Base-by-base conservation (phyloP, 139 green algal genomes). In the Desmodesmus armatus region DNA sequence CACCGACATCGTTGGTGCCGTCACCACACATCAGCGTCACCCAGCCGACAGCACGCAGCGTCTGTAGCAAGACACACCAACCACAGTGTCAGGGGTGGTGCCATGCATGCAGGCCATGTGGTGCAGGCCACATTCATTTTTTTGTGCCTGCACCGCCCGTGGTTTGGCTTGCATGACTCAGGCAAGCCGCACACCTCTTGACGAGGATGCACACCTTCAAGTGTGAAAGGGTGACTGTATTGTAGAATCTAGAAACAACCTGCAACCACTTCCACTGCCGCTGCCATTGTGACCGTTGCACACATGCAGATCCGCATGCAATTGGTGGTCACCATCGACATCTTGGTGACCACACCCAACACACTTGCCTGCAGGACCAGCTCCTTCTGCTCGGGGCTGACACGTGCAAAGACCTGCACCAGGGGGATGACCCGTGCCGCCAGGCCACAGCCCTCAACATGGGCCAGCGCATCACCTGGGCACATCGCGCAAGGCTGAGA, bases 1-100 rank as follows among this genome's bases (percentile, higher is more conserved):
- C 97, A 4, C 97, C 97, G 29, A 99, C 97, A 77, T 99, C 97
- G 87, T 99, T 99, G 75, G 97, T 99, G 62, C 97, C 97, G 76
- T 99, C 97, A 19, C 97, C 97, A 81, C 95, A 98, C 97, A 99
- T 99, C 11, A 99, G 93, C 40, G 95, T 96, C 0, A 87, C 89
- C 78, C 88, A 88, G 44, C 96, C 97, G 23, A 80, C 79, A 17
- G 62, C 80, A 3, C 87, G 78, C 23, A 96, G 89, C 70, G 98
- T 92, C 41, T 90, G 90, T 55, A 58, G 66, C 3, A 17, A 40
- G n/a, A 15, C 27, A 6, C 51, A 78, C 23, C 39, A 49, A 43
- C 40, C 29, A 73, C 13, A 58, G 47, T 58, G 47, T 58, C 13
- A 67, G 17, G 11, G n/a, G 58, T 67, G 58, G n/a, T n/a, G n/a